Evolutionary conservation across 2,329 filamentous ascomycete species (phyloP).

Genomic region (Colletotrichum trifolii): DNA sequence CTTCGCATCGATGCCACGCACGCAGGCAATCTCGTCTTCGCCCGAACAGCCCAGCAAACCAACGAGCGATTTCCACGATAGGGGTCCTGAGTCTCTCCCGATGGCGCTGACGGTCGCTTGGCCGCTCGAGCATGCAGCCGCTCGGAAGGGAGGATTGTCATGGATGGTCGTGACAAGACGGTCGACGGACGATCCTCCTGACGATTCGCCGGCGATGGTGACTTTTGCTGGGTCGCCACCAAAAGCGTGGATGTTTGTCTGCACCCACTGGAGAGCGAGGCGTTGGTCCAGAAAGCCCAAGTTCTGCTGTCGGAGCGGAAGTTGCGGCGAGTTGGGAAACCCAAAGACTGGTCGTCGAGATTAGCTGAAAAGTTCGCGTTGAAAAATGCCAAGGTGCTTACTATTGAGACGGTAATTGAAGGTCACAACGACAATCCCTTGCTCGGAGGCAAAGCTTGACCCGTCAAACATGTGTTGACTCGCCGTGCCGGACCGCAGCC

Average conservation of each 20-base stretch:
- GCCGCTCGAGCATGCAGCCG: slow-evolving; percentile 17
- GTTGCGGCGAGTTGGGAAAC: slow-evolving; percentile 15
- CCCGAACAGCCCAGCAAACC: background rate
- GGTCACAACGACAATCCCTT: slow-evolving; percentile 26
- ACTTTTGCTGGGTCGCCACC: slow-evolving; percentile 71
- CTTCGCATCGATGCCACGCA: background rate
- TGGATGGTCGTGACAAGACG: slow-evolving; percentile 12
- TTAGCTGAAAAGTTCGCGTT: background rate
- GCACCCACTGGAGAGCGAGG: slow-evolving; percentile 68
- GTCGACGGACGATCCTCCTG: slow-evolving; percentile 64
- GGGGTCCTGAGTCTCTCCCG: slow-evolving; percentile 5
- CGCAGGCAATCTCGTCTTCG: slow-evolving; percentile 7
- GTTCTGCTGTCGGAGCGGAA: slow-evolving; percentile 47
- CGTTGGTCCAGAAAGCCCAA: slow-evolving; percentile 68
- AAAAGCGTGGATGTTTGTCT: slow-evolving; percentile 71
- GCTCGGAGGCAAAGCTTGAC: slow-evolving; percentile 16
- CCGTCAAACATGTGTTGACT: slow-evolving; percentile 24
- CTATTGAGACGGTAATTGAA: slow-evolving; percentile 25
- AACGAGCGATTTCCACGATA: slow-evolving; percentile 11
- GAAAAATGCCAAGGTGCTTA: background rate
- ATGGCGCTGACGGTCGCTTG: slow-evolving; percentile 18
- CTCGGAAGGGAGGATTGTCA: slow-evolving; percentile 11
- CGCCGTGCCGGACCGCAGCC: slow-evolving; percentile 20
- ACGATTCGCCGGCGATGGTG: slow-evolving; percentile 69
- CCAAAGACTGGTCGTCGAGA: slow-evolving; percentile 8